Evolutionary conservation across 2,329 filamentous ascomycete genomes (phyloP), one percentile per base, ranked within the genome.

Genomic region (Xylariaceae sp.): DNA sequence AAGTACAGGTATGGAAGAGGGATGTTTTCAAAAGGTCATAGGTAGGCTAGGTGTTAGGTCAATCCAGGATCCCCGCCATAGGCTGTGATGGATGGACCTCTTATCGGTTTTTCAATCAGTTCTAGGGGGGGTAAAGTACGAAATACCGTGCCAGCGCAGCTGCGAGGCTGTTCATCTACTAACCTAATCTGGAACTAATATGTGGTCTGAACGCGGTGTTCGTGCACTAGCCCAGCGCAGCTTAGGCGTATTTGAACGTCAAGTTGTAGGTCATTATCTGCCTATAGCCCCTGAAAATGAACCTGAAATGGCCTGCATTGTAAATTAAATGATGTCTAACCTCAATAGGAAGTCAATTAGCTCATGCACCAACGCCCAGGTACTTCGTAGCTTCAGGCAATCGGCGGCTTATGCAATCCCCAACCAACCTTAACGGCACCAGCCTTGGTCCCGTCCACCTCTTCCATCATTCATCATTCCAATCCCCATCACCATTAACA

Each of bases 361-460:
- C 23, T 30, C 23, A 30, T 30, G 23, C 5, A 30, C 23, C 23
- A 30, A 30, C 23, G 3, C 23, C 23, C 53, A 37, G 6, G 52
- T 44, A n/a, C n/a, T n/a, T n/a, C n/a, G n/a, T n/a, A 52, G 39
- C 50, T 69, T 66, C 51, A 70, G 67, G 68, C 68, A 70, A 57
- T 56, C 64, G 62, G 60, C 53, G 68, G 68, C 69, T 70, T 69
- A 70, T 68, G 69, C 67, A 69, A 65, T 62, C 65, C 50, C 52
- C 18, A 17, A 23, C 37, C 9, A 42, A 42, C 8, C 37, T 30
- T 30, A 30, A 30, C 23, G 5, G 18, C 60, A 48, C n/a, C 11
- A 56, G n/a, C 42, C 9, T 50, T 54, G 35, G 45, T 35, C 56
- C 39, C 23, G 49, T 35, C 30, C 17, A 11, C 48, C 45, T 34